Base-by-base conservation (phyloP, 495 filamentous ascomycete species). In the Penicillium chermesinum region DNA sequence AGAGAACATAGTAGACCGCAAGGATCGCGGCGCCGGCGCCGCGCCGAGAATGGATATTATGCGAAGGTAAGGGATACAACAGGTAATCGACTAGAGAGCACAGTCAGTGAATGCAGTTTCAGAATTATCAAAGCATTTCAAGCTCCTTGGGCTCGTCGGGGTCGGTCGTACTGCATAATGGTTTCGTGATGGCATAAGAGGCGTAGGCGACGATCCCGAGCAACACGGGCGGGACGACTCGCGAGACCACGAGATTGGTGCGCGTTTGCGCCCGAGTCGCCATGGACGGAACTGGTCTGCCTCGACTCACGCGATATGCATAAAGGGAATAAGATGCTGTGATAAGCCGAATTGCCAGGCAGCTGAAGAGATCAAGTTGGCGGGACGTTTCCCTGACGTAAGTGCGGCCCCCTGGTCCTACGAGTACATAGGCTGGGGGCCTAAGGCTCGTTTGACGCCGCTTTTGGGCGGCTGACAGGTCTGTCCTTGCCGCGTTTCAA, bases 21-120 rank as follows among this genome's bases (percentile, higher is more conserved):
- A 95, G 65, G 46, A 94, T 80, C 3, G 77, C 79, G 32, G 83
- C 79, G 38, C 84, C 88, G 34, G 79, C 64, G 48, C 79, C 78
- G 52, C 63, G 54, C 39, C 77, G 75, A 44, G 69, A 61, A 19
- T 41, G 43, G 42, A 62, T 63, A 41, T 63, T 27, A 47, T 68
- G 66, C 35, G 75, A 66, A 16, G 72, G 56, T 39, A 65, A 65
- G 27, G 75, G 72, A 43, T 73, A 61, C 48, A 88, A 70, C 37
- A 88, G 77, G 57, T 82, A 85, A 53, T 81, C 74, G 37, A 86
- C 85, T 89, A 45, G 34, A 9, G 41, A 22, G 7, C 7, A 33
- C 51, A 49, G 40, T 16, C 27, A 49, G 38, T 34, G 2, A n/a
- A n/a, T n/a, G n/a, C n/a, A 17, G 37, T n/a, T 14, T 22, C 41